Evolutionary conservation across 352 stramenopile species (phyloP), one percentile per base, ranked within the genome.

Genomic region (Pythium oligandrum): DNA sequence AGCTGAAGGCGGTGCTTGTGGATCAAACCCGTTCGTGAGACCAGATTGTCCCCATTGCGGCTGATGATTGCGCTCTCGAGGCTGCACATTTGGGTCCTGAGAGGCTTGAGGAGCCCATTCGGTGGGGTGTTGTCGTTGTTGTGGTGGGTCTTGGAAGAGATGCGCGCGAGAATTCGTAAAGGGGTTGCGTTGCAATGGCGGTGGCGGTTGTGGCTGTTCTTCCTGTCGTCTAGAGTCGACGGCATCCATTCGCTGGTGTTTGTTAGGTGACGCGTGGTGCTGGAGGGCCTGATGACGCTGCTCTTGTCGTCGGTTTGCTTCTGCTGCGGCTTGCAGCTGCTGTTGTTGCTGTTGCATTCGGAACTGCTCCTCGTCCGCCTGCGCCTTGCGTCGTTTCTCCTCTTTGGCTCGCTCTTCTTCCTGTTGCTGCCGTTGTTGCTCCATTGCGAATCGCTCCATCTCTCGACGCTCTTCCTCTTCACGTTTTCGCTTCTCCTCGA

Each of bases 401-500:
- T 75, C 70, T 33, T 79, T 71, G 31, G 70, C 7, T 8, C 59
- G 61, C 30, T 83, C 71, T 11, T 78, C 55, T 31, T 84, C 76
- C 2, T 66, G 66, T 6, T 73, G 64, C 40, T 71, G 55, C 0
- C 62, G 68, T n/a, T 62, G 59, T 48, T 82, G 66, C 2, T 87
- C 76, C 12, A 67, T 71, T 30, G 78, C 67, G 39, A 83, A 82
- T 5, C 67, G 70, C 51, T 79, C 63, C 40, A 75, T 64, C 36
- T 87, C 76, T 4, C 63, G 61, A 8, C 70, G 76, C 33, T 85
- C 76, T 51, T 87, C 76, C 30, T 83, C 73, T 9, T 85, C 73
- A n/a, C 80, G 67, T 3, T 54, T 55, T 6, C 70, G 66, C 33
- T 85, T 87, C 0, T 65, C 73, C 12, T 84, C 76, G 11, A 78